phyloP scores from a whole-genome alignment of 345 rosid species.

The Odontarrhena argentea region DNA sequence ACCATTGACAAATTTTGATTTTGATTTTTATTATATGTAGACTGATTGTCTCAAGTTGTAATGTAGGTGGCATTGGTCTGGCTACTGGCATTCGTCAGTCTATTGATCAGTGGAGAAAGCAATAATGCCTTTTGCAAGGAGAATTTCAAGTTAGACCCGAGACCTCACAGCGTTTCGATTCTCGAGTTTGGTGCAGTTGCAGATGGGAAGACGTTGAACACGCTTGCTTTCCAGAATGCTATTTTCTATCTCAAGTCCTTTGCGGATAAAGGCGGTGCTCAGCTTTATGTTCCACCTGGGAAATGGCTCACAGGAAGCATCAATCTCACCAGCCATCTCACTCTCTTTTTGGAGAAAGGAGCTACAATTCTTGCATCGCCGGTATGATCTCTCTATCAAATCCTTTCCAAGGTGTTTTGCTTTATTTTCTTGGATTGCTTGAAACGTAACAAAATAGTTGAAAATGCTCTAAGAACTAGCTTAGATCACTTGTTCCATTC shows the following conservation, averaged over 20 bases:
- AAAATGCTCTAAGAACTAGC: not conserved
- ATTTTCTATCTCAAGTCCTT: conserved; percentile 92
- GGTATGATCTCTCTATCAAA: conserved; percentile 46
- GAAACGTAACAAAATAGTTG: not conserved
- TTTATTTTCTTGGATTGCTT: not conserved
- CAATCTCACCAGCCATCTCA: conserved; percentile 96
- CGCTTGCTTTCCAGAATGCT: conserved; percentile 90
- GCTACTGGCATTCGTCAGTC: conserved; percentile 79
- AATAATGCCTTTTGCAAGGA: conserved; percentile 52
- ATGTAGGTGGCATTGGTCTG: conserved; percentile 73
- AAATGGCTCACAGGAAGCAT: conserved; percentile 93
- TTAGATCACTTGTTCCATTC: not conserved
- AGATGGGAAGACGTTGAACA: conserved; percentile 77
- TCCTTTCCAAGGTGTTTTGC: not conserved
- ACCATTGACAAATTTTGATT: not conserved
- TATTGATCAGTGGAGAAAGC: conserved; percentile 45
- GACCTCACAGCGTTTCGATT: conserved; percentile 91
- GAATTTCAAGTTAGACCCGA: conserved; percentile 55
- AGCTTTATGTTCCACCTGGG: conserved; percentile 88
- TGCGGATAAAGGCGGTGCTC: conserved; percentile 97
- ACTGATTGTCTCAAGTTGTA: conserved; percentile 21
- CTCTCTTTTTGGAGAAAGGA: conserved; percentile 86
- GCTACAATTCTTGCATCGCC: conserved; percentile 90
- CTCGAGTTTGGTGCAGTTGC: conserved; percentile 94
- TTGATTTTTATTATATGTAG: not conserved